phyloP scores from a whole-genome alignment of 345 rosid species.

The Ceriops decandra region DNA sequence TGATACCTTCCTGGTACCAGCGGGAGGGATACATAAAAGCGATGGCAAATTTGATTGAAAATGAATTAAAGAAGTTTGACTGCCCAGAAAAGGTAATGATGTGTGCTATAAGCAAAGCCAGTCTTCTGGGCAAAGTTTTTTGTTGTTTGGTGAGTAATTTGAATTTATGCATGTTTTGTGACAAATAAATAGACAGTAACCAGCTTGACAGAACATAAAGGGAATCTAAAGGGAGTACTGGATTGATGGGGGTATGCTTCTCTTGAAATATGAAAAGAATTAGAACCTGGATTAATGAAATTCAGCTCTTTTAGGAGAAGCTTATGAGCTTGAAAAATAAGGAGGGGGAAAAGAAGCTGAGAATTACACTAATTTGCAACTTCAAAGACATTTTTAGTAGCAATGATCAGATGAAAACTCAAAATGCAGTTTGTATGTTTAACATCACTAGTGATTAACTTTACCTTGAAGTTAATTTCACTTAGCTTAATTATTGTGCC shows the following conservation, averaged over 20 bases:
- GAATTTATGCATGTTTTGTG: no score
- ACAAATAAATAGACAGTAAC: no score
- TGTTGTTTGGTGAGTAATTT: background rate
- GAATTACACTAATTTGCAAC: background rate
- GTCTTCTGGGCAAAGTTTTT: no score
- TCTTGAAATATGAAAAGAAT: background rate
- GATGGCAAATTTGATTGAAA: constrained; percentile 75
- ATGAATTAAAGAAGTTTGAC: constrained; percentile 65
- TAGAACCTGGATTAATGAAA: background rate
- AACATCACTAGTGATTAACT: background rate
- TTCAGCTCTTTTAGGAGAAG: background rate
- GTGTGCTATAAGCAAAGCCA: no score
- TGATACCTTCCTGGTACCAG: constrained; percentile 99
- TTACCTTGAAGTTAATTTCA: background rate
- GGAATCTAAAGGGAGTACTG: background rate
- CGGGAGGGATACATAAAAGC: constrained; percentile 95
- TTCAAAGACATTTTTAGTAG: background rate
- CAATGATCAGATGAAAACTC: background rate
- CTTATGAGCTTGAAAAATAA: background rate
- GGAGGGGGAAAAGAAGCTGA: background rate
- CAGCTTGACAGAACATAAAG: background rate
- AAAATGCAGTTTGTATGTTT: background rate
- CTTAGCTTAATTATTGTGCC: background rate
- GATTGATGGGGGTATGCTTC: background rate
- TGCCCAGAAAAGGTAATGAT: constrained; percentile 58